Evolutionary conservation across 2,329 filamentous ascomycete genomes (phyloP), one percentile per base, ranked within the genome.

Genomic region (Microsporum canis): DNA sequence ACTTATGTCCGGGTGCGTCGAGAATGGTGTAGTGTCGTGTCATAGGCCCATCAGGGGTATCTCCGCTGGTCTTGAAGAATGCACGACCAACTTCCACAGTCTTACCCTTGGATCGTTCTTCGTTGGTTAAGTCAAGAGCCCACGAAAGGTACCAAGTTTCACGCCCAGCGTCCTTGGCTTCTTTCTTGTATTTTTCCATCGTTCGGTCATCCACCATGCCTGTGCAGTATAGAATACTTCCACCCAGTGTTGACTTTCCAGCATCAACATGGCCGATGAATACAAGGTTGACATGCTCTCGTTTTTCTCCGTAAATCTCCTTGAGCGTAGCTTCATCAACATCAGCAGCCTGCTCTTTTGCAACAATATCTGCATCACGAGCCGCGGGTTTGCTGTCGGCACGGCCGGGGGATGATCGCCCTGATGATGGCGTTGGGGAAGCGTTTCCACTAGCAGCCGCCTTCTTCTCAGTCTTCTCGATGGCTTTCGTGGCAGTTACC

Each of bases 191-290:
- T 78, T 99, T 99, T 60, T 99, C 94, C 81, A 99, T 84, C 39
- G 94, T 99, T 73, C 94, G 85, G 77, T 99, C 91, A 71, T 99
- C 95, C n/a, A 99, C 94, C 94, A 97, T 99, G 63, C 94, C 94
- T 3, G 92, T 96, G 59, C 85, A 85, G 74, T 94, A 96, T 12
- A 99, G 81, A 65, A 99, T 95, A 59, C 89, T 89, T 58, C 94
- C 94, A 72, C 94, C 94, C 4, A 99, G 82, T 2, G 94, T 99
- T 43, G 91, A 96, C 79, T 99, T 99, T 68, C 94, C 94, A 59
- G 94, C 94, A 79, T 99, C 94, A 69, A 99, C 95, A 81, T 99
- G 94, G 58, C 94, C 92, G 71, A 97, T 88, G 77, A 97, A 96
- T 66, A 97, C 96, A 68, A 99, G 88, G 77, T 99, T 99, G 70